A percentile compares a stretch with the other conserved stretches of the same genome.
These are phyloP conservation scores for Evernia prunastri DNA, from an alignment of 495 filamentous ascomycete species.

Conservation along the genomic window DNA sequence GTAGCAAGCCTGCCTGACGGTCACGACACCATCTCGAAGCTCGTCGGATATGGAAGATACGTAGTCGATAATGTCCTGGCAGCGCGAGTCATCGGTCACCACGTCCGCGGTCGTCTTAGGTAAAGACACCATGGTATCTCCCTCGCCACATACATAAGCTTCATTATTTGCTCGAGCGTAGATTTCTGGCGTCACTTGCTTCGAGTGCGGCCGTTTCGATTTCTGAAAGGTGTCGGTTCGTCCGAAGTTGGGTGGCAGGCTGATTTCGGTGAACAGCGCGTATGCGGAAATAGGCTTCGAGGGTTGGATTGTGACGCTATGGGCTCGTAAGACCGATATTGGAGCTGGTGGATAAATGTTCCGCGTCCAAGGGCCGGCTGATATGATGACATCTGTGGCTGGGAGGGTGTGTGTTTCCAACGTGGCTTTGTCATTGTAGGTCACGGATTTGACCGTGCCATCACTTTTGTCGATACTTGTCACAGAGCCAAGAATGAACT, in stretches of 20 bases:
- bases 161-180: conserved; percentile 84
- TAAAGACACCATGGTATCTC: conserved; percentile 68
- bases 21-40: conserved; percentile 68
- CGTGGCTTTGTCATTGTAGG: conserved; percentile 63
- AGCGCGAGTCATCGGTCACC: conserved; percentile 64
- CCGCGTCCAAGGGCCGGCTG: conserved; percentile 87
- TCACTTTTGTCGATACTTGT: conserved; percentile 53
- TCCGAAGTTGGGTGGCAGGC: conserved; percentile 54
- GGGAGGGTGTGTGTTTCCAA: conserved; percentile 52
- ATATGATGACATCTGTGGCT: conserved; percentile 75
- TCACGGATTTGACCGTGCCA: conserved; percentile 56
- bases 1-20: conserved; percentile 87
- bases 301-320: conserved; percentile 80
- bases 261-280: conserved; percentile 85
- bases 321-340: conserved; percentile 75
- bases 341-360: conserved; percentile 66
- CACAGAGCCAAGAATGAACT: conserved; percentile 62
- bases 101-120: conserved; percentile 73
- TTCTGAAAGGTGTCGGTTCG: conserved; percentile 40
- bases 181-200: conserved; percentile 78
- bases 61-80: conserved; percentile 84
- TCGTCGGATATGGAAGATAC: conserved; percentile 69
- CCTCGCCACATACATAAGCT: conserved; percentile 90
- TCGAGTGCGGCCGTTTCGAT: conserved; percentile 46
- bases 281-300: conserved; percentile 72